A percentile compares a stretch with the other conserved stretches of the same genome.
phyloP scores from a whole-genome alignment of 1,284 basidiomycete species.

The Puccinia triticina region DNA sequence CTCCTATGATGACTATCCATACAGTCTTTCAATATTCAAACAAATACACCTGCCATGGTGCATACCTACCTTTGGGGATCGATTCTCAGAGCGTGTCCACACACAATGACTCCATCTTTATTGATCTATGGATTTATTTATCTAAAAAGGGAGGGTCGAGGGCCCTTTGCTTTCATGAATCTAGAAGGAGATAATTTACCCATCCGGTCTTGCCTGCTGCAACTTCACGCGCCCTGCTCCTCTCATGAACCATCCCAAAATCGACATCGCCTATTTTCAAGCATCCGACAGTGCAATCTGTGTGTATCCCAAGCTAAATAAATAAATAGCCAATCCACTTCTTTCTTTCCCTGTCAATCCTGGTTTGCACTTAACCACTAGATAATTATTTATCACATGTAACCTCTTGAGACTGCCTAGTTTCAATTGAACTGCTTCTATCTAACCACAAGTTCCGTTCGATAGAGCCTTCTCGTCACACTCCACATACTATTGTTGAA shows the following conservation, averaged over 20 bases:
- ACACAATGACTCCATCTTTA: background rate
- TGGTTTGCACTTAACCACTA: background rate
- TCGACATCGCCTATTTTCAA: slow-evolving; percentile 23
- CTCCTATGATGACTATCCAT: background rate
- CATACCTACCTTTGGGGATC: background rate
- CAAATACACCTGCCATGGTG: background rate
- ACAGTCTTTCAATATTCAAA: background rate
- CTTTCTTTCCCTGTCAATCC: background rate
- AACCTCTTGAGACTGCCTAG: background rate
- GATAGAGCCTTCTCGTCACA: too few relatives aligned
- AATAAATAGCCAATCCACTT: background rate
- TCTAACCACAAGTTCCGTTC: background rate
- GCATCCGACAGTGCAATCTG: slow-evolving; percentile 17
- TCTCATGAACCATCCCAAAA: slow-evolving; percentile 11
- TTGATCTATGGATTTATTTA: background rate
- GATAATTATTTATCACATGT: background rate
- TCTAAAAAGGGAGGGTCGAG: background rate
- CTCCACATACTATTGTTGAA: too few relatives aligned
- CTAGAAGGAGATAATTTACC: background rate
- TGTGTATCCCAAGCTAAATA: background rate
- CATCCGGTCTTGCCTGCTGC: background rate
- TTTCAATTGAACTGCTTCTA: background rate
- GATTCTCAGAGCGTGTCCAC: background rate
- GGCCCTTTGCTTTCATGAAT: background rate
- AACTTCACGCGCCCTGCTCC: slow-evolving; percentile 7